Base-by-base conservation (phyloP, 2,329 filamentous ascomycete species). In the Nectriaceae sp. region DNA sequence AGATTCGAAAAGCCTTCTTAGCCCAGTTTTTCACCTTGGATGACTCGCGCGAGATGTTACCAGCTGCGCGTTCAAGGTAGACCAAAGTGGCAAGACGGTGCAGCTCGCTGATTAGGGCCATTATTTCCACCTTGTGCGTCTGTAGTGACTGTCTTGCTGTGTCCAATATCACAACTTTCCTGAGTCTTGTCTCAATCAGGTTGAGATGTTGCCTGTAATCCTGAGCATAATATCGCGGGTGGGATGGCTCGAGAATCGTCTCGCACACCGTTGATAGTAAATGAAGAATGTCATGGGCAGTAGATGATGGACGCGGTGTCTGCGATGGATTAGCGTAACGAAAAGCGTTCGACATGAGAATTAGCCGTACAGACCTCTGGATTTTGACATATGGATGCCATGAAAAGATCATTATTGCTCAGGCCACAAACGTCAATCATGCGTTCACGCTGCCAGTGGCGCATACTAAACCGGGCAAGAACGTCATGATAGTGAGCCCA, bases 401-500 rank as follows among this genome's bases (percentile, higher is more conserved):
- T n/a, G n/a, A n/a, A n/a, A n/a, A n/a, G 24, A 6, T 29, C 24
- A 29, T 29, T 13, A 8, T 41, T n/a, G 24, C 39, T 41, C n/a
- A 41, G 8, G 16, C 24, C 20, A 16, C 21, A 19, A 24, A n/a
- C 19, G 39, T n/a, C 5, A 21, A 41, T 11, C 39, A 29, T 13
- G 13, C 13, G 18, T 21, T 41, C 18, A 6, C 21, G 20, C 4
- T 16, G 20, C 40, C 40, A 42, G 40, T 48, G 46, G 3, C 33
- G 40, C 35, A 43, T 39, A 5, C 31, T 39, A 6, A 48, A 48
- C 5, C 46, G 21, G 3, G 40, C 31, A 2, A 48, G 21, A n/a
- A 43, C 40, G 5, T 48, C 46, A 35, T 48, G 40, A 22, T 48
- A 48, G 20, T 43, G 40, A 21, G 44, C 46, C 46, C 46, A 48